A percentile compares a stretch with the other conserved stretches of the same genome.
phyloP scores from a whole-genome alignment of 2,329 filamentous ascomycete species.

The Pestalotiopsis sp. region DNA sequence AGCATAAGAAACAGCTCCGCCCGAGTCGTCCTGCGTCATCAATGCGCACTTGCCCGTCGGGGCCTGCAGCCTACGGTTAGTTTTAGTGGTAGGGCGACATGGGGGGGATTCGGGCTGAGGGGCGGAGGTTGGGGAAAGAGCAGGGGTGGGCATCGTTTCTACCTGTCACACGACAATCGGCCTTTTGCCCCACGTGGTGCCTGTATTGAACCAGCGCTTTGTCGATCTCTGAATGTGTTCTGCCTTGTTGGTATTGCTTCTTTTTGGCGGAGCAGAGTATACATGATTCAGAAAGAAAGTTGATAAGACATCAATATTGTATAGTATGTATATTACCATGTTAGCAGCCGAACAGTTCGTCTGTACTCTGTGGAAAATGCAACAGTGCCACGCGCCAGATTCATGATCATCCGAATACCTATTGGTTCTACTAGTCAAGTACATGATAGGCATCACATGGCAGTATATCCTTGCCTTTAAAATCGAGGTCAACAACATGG shows the following conservation, averaged over 20 bases:
- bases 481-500: too few species aligned
- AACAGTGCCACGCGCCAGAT: too few species aligned
- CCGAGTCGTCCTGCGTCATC: conserved; percentile 26
- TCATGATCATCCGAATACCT: too few species aligned
- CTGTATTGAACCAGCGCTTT: conserved; percentile 14
- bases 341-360: too few species aligned
- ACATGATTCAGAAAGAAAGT: too few species aligned
- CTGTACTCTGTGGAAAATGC: too few species aligned
- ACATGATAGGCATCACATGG: too few species aligned
- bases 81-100: not conserved
- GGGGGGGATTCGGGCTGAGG: not conserved
- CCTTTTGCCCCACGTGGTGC: conserved; percentile 18
- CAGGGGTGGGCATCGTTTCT: not conserved
- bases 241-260: not conserved
- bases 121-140: not conserved
- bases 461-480: too few species aligned
- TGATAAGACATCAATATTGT: too few species aligned
- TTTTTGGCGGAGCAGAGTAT: not conserved
- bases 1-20: not conserved
- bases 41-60: conserved; percentile 17
- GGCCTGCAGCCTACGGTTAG: conserved; percentile 3
- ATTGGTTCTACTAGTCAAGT: too few species aligned
- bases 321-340: too few species aligned
- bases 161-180: conserved; percentile 1
- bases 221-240: conserved; percentile 12